These are phyloP conservation scores for Talaromyces sp. DNA, from an alignment of 2,329 filamentous ascomycete genomes.

Conservation along the genomic window DNA sequence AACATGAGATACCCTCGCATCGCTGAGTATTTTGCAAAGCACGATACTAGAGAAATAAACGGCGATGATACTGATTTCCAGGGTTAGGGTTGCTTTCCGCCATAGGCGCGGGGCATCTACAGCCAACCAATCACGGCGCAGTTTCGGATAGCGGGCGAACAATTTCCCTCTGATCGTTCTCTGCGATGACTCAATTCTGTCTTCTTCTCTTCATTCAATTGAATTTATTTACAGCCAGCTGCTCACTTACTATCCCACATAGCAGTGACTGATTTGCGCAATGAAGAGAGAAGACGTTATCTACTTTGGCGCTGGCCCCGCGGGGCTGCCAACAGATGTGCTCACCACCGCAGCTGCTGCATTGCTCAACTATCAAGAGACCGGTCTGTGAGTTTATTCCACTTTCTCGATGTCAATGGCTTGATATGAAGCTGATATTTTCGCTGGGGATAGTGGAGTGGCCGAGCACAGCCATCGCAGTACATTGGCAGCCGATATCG, in stretches of 20 bases:
- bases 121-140: background rate
- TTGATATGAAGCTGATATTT: background rate
- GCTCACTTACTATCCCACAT: background rate
- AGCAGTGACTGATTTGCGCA: background rate
- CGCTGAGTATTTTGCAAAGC: no score
- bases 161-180: background rate
- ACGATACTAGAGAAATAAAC: no score
- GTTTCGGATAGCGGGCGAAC: constrained; percentile 1
- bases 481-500: constrained; percentile 67
- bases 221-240: background rate
- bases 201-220: background rate
- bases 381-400: constrained; percentile 52
- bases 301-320: constrained; percentile 88
- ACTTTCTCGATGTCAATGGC: background rate
- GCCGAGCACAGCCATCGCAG: constrained; percentile 90
- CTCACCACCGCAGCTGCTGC: constrained; percentile 70
- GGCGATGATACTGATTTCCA: background rate
- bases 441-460: constrained; percentile 49
- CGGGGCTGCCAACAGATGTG: constrained; percentile 75
- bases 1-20: background rate
- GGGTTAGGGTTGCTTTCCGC: constrained; percentile 2
- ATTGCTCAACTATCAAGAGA: constrained; percentile 74
- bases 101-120: constrained; percentile 3
- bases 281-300: constrained; percentile 61
- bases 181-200: background rate